phyloP scores from a whole-genome alignment of 495 filamentous ascomycete genomes.

The Aspergillus incahuasiensis region DNA sequence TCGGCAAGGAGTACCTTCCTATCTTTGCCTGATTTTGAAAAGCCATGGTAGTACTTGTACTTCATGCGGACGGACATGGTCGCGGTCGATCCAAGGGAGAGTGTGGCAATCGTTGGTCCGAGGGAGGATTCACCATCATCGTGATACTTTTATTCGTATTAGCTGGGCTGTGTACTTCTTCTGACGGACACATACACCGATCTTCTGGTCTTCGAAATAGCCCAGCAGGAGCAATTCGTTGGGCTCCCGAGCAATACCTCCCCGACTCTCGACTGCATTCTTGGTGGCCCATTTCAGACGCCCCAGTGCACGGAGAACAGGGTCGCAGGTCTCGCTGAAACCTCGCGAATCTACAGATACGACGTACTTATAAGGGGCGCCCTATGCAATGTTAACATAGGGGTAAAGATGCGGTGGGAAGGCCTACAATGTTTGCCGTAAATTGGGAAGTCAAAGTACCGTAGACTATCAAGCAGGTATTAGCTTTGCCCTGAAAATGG shows the following conservation, averaged over 20 bases:
- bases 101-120: conserved; percentile 69
- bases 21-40: conserved; percentile 17
- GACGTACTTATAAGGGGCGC: conserved; percentile 79
- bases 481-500: neutral
- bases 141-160: conserved; percentile 54
- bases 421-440: conserved; percentile 64
- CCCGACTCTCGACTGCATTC: conserved; percentile 27
- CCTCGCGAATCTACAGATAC: conserved; percentile 59
- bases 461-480: conserved; percentile 16
- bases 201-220: conserved; percentile 66
- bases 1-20: conserved; percentile 14
- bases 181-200: conserved; percentile 51
- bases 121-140: conserved; percentile 78
- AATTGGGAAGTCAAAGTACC: conserved; percentile 62
- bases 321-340: conserved; percentile 57
- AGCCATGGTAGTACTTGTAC: conserved; percentile 43
- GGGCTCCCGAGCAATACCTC: conserved; percentile 24
- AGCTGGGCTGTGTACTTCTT: conserved; percentile 19
- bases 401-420: conserved; percentile 7
- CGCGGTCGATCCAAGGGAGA: conserved; percentile 67
- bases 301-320: conserved; percentile 53
- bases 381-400: conserved; percentile 37
- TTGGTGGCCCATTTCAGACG: conserved; percentile 63
- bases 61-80: conserved; percentile 71
- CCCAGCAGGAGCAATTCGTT: conserved; percentile 76